phyloP scores from a whole-genome alignment of 1,284 basidiomycete genomes.

The Trichosporon faecale region DNA sequence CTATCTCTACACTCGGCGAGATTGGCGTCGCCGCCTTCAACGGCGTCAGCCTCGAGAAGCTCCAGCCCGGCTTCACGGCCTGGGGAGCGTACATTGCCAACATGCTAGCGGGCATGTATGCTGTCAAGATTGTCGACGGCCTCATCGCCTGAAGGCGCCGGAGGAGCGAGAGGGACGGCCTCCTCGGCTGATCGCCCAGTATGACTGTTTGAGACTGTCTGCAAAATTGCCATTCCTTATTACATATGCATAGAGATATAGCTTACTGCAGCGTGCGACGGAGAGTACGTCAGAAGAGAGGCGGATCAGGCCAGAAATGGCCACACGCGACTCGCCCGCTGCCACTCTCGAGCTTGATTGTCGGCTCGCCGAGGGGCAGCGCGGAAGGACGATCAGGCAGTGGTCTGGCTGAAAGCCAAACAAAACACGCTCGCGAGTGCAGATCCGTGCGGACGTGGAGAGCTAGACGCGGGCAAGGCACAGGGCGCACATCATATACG shows the following conservation, averaged over 20 bases:
- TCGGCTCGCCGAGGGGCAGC: too few relatives aligned
- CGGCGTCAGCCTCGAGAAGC: background rate
- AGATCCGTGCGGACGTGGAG: too few relatives aligned
- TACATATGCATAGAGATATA: too few relatives aligned
- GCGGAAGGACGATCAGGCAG: too few relatives aligned
- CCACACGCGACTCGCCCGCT: too few relatives aligned
- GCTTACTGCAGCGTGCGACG: too few relatives aligned
- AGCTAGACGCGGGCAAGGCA: background rate
- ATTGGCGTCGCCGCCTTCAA: slow-evolving; percentile 5
- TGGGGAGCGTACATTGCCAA: slow-evolving; percentile 21
- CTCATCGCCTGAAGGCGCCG: background rate
- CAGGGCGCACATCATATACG: background rate
- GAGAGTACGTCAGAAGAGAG: too few relatives aligned
- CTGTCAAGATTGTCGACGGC: background rate
- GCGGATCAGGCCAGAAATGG: too few relatives aligned
- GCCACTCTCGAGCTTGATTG: too few relatives aligned
- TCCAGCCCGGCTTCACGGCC: slow-evolving; percentile 7
- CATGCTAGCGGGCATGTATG: slow-evolving; percentile 20
- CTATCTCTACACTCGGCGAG: slow-evolving; percentile 26
- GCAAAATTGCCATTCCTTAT: background rate
- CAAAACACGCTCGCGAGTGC: too few relatives aligned
- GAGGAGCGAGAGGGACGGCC: background rate
- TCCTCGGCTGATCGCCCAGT: background rate
- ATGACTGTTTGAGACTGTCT: too few relatives aligned
- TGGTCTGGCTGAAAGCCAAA: too few relatives aligned